Evolutionary conservation across 345 rosid genomes (phyloP).

Genomic region (Populus davidiana): DNA sequence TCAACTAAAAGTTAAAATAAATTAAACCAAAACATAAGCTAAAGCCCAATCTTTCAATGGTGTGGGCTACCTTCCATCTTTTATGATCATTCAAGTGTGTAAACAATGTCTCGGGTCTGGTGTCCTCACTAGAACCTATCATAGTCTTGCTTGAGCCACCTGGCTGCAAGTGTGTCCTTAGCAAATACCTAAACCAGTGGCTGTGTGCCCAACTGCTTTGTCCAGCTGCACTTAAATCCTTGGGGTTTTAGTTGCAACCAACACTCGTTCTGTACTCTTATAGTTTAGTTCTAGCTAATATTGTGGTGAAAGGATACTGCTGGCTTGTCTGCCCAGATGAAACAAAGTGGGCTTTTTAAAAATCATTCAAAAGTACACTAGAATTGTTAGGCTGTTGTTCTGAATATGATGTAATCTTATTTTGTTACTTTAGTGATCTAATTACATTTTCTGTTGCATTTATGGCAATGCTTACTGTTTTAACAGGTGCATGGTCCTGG

Average conservation of each 20-base stretch:
- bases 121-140: too few species aligned
- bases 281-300: neutral
- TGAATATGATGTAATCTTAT: neutral
- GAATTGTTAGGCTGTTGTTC: neutral
- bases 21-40: too few species aligned
- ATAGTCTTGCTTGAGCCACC: neutral
- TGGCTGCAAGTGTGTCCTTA: neutral
- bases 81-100: too few species aligned
- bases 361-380: neutral
- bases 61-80: too few species aligned
- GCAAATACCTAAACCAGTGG: neutral
- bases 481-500: slow-evolving; percentile 90
- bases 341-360: neutral
- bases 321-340: neutral
- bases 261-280: neutral
- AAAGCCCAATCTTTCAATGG: too few species aligned
- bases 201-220: neutral
- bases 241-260: neutral
- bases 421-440: neutral
- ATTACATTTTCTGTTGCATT: neutral
- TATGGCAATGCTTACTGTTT: neutral
- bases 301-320: neutral
- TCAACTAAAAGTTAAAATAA: too few species aligned
- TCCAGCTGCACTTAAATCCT: neutral
- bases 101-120: too few species aligned